A percentile compares a stretch with the other conserved stretches of the same genome.
These are phyloP conservation scores for Stagonosporopsis tanaceti DNA, from an alignment of 2,329 filamentous ascomycete genomes.

Conservation along the genomic window DNA sequence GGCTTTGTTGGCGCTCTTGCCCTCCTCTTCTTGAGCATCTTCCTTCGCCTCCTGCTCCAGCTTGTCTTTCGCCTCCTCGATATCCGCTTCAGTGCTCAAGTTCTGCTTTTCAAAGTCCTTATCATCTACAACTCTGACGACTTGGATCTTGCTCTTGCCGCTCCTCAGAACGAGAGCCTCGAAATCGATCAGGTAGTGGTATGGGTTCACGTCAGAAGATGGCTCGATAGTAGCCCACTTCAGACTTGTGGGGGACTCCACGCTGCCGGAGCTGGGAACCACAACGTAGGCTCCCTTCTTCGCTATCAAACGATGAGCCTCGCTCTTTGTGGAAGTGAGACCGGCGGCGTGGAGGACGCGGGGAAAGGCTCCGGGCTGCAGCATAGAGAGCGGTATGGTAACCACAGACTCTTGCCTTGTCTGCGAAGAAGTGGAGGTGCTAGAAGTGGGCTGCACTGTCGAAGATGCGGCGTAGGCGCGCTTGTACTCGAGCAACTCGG, in stretches of 20 bases:
- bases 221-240: slow-evolving; percentile 70
- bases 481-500: slow-evolving; percentile 35
- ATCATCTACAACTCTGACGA: slow-evolving; percentile 64
- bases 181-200: slow-evolving; percentile 66
- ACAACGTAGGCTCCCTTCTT: slow-evolving; percentile 66
- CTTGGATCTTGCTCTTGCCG: slow-evolving; percentile 68
- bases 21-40: neutral
- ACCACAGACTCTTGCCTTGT: slow-evolving; percentile 62
- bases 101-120: slow-evolving; percentile 58
- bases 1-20: neutral
- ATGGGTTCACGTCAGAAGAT: slow-evolving; percentile 65
- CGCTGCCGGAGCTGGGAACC: slow-evolving; percentile 55
- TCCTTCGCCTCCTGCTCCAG: slow-evolving; percentile 7
- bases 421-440: slow-evolving; percentile 16
- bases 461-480: slow-evolving; percentile 33
- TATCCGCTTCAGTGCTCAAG: neutral
- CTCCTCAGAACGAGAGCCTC: slow-evolving; percentile 62
- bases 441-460: slow-evolving; percentile 19
- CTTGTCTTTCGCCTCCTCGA: neutral
- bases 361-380: slow-evolving; percentile 63
- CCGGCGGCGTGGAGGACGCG: slow-evolving; percentile 68
- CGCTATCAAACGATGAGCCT: slow-evolving; percentile 66
- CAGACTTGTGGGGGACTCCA: slow-evolving; percentile 54
- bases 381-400: slow-evolving; percentile 65
- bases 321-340: slow-evolving; percentile 63